Base-by-base conservation (phyloP, 164 flowering plant genomes). In the Hamamelis virginiana region DNA sequence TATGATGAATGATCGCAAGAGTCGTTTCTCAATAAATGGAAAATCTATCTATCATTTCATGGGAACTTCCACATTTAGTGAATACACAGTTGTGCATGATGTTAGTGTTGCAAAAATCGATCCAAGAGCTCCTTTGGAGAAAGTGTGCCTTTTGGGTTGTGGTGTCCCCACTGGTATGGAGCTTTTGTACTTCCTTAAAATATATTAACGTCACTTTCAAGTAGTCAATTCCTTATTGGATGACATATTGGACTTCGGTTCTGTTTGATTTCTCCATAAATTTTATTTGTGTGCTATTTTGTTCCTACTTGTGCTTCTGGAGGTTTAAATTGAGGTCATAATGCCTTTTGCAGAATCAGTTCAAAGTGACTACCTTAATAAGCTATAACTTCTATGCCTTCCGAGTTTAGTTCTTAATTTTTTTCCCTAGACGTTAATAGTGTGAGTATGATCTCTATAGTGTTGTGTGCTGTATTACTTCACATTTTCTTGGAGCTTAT, bases 31-130 rank as follows among this genome's bases (percentile, higher is more conserved):
- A 3, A 59, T 90, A 28, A 90, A 89, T 60, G 99, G 98, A 67
- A 93, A 81, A 21, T 91, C 98, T 18, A 84, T 96, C 66, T 96
- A 91, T 73, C 99, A 96, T 80, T 96, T 96, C 83, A 93, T 96
- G 99, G 99, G 99, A 68, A 93, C 98, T 67, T 96, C 99, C 13
- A 96, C 99, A 3, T 96, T 96, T 73, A 96, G 94, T 74, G 97
- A 96, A 74, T 96, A 96, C 81, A 89, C 97, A 3, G 99, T 96
- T 66, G 97, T 91, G 8, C 99, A 96, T 77, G 98, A 90, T 80
- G 98, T 91, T 18, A 93, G 98, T 76, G 98, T 93, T 78, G 99
- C 98, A 23, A 96, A 93, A 71, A 89, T 93, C 76, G 94, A 91
- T 63, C 98, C 97, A n/a, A 60, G 73, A 62, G 99, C 99, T 73